Evolutionary conservation across 495 filamentous ascomycete species (phyloP).

Genomic region (Neurospora discreta): DNA sequence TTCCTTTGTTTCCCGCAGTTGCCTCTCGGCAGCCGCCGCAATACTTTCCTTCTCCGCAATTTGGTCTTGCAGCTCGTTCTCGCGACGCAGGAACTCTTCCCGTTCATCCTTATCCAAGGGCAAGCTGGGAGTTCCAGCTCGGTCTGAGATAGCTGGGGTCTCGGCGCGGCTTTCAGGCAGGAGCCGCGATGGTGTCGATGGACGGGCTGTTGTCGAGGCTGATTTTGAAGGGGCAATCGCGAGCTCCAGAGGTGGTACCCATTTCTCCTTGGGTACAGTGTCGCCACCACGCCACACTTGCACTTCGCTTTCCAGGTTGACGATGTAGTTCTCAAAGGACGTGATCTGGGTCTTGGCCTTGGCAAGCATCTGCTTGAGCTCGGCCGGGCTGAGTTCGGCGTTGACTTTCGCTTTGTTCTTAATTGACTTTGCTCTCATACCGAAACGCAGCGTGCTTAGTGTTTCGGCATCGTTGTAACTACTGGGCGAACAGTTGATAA

Average conservation of each 20-base stretch:
- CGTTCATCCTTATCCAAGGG: constrained; percentile 91
- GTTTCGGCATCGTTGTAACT: constrained; percentile 98
- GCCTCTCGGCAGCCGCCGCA: constrained; percentile 64
- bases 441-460: constrained; percentile 84
- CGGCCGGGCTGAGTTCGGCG: constrained; percentile 86
- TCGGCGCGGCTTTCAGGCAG: constrained; percentile 66
- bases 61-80: constrained; percentile 96
- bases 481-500: constrained; percentile 96
- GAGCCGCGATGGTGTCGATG: constrained; percentile 75
- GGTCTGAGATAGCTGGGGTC: constrained; percentile 51
- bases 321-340: constrained; percentile 76
- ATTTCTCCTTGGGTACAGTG: constrained; percentile 72
- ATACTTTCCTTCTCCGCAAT: constrained; percentile 83
- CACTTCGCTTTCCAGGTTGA: constrained; percentile 75
- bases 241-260: constrained; percentile 25
- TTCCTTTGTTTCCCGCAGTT: constrained; percentile 66
- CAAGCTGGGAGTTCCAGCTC: constrained; percentile 77
- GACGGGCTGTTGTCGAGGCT: constrained; percentile 59
- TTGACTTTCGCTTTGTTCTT: constrained; percentile 99
- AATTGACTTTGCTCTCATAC: constrained; percentile 94
- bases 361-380: constrained; percentile 82
- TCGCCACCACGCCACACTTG: constrained; percentile 81
- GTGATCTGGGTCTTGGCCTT: constrained; percentile 86
- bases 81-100: constrained; percentile 88
- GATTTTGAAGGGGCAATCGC: neutral